phyloP scores from a whole-genome alignment of 1,139 yeast species.

The Suhomyces anneliseae region DNA sequence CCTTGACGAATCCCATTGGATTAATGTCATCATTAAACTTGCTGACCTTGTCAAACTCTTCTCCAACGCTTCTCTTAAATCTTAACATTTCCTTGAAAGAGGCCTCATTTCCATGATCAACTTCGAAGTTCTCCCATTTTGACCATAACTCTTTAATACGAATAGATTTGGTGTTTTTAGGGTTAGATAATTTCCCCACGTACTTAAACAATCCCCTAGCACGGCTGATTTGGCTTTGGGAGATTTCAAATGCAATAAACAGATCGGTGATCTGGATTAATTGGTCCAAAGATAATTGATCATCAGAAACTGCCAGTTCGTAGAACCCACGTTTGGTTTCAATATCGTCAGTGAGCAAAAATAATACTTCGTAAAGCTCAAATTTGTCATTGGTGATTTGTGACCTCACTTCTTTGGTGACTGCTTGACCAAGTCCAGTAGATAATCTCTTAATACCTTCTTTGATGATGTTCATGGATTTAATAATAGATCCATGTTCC shows the following conservation, averaged over 20 bases:
- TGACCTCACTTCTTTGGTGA: slow-evolving; percentile 12
- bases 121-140: slow-evolving; percentile 73
- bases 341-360: slow-evolving; percentile 10
- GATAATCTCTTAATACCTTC: slow-evolving; percentile 18
- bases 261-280: slow-evolving; percentile 31
- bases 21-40: slow-evolving; percentile 30
- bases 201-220: slow-evolving; percentile 61
- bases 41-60: slow-evolving; percentile 36
- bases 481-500: slow-evolving; percentile 27
- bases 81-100: slow-evolving; percentile 76
- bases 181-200: slow-evolving; percentile 26
- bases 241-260: slow-evolving; percentile 51
- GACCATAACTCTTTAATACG: slow-evolving; percentile 47
- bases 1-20: slow-evolving; percentile 59
- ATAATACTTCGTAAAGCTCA: slow-evolving; percentile 20
- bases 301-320: slow-evolving; percentile 22
- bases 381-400: slow-evolving; percentile 23
- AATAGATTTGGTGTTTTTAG: slow-evolving; percentile 15
- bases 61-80: slow-evolving; percentile 44
- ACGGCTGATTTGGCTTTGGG: slow-evolving; percentile 50
- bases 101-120: slow-evolving; percentile 66
- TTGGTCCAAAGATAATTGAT: slow-evolving; percentile 26
- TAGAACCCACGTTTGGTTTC: slow-evolving; percentile 17
- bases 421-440: slow-evolving; percentile 3
- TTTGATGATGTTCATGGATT: slow-evolving; percentile 28